Evolutionary conservation across 371 early-diverging fungal genomes (phyloP), one percentile per base, ranked within the genome.

Genomic region (Mortierella sp.): DNA sequence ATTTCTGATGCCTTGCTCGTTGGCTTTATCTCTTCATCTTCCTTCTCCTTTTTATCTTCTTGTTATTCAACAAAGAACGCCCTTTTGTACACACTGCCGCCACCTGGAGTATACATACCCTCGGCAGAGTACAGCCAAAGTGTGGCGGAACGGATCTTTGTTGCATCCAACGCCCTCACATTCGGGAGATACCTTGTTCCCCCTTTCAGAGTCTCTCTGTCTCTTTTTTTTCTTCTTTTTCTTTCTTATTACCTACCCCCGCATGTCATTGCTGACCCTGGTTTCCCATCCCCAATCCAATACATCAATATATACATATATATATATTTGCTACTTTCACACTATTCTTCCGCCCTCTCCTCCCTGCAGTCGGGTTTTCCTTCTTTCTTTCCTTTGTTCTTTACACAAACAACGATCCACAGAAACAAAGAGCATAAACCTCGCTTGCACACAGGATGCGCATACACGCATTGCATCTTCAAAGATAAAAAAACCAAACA

Each of bases 151-250:
- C 55, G 4, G 4, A n/a, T 16, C n/a, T 2, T 54, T 55, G 24
- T 24, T 42, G 42, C 68, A 38, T 65, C 68, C 68, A 65, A 9
- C 68, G 42, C 44, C 34, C 21, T 21, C 9, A 11, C 38, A 9
- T 50, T 24, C 68, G 10, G 68, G 68, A 68, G 68, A 68, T 68
- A 68, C 38, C 68, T 68, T 68, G 38, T 68, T 72, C 42, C 42
- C 19, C 42, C 42, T 5, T 38, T 38, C 42, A 38, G 42, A 38
- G 42, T 38, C n/a, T 38, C 42, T 38, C 5, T 38, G 5, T 38
- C 42, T 38, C 42, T 38, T 5, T 38, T 5, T 38, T 5, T 65
- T 10, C 45, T n/a, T 16, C 6, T 0, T 21, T 70, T 44, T n/a
- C 50, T 31, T 21, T 76, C 28, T 16, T 28, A 54, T 52, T 70